Conservation (phyloP, 1,284 basidiomycete species). For the Mycena sp. region DNA sequence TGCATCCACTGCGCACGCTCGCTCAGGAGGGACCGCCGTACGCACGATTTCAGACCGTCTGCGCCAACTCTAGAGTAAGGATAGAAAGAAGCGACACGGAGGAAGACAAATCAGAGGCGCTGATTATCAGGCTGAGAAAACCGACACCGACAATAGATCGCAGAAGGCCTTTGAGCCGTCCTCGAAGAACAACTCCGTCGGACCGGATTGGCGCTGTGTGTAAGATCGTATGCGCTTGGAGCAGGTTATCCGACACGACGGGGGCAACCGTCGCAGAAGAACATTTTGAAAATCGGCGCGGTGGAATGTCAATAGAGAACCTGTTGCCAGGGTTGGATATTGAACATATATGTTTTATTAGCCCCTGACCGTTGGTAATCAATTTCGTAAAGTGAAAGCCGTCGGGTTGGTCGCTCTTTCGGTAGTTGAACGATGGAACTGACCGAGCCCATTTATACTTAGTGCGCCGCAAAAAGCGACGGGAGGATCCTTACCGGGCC, state of each 20-base stretch:
- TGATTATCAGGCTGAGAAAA: too few species aligned
- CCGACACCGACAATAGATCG: slow-evolving; percentile 50
- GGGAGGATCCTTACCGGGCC: slow-evolving; percentile 44
- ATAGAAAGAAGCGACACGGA: background rate
- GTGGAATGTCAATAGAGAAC: slow-evolving; percentile 55
- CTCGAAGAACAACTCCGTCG: slow-evolving; percentile 55
- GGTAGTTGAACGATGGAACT: slow-evolving; percentile 56
- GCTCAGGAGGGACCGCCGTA: slow-evolving; percentile 36
- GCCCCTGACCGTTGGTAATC: slow-evolving; percentile 52
- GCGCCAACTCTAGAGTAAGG: slow-evolving; percentile 44
- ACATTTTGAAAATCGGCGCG: slow-evolving; percentile 61
- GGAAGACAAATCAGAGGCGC: too few species aligned
- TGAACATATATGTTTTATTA: background rate
- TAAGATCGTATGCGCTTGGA: slow-evolving; percentile 60
- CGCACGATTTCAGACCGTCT: slow-evolving; percentile 53
- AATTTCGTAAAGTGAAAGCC: slow-evolving; percentile 58
- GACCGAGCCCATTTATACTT: background rate
- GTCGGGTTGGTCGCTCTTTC: slow-evolving; percentile 59
- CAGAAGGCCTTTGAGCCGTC: slow-evolving; percentile 57
- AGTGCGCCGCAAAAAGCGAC: background rate
- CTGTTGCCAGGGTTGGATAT: slow-evolving; percentile 38
- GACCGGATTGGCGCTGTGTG: slow-evolving; percentile 46
- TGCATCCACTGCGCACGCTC: slow-evolving; percentile 20
- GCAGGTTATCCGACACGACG: slow-evolving; percentile 51
- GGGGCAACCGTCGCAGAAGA: slow-evolving; percentile 53